These are phyloP conservation scores for Mariannaea sp. DNA, from an alignment of 2,329 filamentous ascomycete species.

Conservation along the genomic window DNA sequence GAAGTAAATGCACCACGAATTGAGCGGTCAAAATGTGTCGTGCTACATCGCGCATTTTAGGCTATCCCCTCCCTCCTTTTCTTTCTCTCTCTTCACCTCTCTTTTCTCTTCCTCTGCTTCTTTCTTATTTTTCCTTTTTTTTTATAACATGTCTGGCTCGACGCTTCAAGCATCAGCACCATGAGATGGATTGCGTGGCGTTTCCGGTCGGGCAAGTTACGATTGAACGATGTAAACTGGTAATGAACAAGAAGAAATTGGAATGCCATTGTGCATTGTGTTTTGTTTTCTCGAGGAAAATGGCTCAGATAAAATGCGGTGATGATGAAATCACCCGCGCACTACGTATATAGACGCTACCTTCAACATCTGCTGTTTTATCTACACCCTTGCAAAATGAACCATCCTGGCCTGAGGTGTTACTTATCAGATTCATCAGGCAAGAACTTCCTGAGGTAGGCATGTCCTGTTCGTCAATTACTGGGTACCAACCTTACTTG, in stretches of 20 bases:
- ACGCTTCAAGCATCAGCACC: constrained; percentile 4
- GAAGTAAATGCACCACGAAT: constrained; percentile 31
- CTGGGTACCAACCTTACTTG: no score
- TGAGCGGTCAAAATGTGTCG: constrained; percentile 4
- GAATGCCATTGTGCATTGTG: not conserved
- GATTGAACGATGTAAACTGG: constrained; percentile 12
- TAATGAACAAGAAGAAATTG: constrained; percentile 3
- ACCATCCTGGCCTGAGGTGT: constrained; percentile 5
- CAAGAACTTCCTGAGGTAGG: constrained; percentile 1
- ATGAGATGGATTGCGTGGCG: constrained; percentile 6
- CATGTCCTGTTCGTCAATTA: no score
- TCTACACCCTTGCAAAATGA: not conserved
- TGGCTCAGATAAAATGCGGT: not conserved
- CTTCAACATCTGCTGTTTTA: not conserved
- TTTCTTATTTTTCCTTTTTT: no score
- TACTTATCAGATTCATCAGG: not conserved
- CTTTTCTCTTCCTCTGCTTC: no score
- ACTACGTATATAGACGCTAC: not conserved
- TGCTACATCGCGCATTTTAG: not conserved
- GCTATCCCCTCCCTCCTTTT: not conserved
- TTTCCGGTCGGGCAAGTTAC: constrained; percentile 12
- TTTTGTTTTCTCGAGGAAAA: not conserved
- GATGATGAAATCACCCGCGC: not conserved
- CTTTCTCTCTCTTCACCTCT: no score
- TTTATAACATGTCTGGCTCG: no score